These are phyloP conservation scores for Claviceps humidiphila DNA, from an alignment of 2,329 filamentous ascomycete species.

Conservation along the genomic window DNA sequence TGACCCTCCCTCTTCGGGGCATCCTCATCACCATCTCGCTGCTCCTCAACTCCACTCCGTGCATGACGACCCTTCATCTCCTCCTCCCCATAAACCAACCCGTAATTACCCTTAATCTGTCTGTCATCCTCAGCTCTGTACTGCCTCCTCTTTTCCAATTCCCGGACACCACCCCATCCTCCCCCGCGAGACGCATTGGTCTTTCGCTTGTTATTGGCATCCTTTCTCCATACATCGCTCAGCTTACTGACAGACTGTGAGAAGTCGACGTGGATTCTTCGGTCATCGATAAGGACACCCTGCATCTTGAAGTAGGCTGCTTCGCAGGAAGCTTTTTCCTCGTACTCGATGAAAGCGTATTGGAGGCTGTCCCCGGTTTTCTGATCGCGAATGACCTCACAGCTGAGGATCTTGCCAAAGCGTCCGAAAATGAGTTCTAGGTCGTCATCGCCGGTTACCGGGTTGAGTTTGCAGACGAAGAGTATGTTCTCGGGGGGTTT, in stretches of 20 bases:
- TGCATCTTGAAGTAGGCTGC: conserved; percentile 99
- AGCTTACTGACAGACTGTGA: conserved; percentile 86
- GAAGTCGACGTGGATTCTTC: conserved; percentile 96
- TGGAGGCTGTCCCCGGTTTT: conserved; percentile 91
- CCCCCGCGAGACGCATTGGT: conserved; percentile 49
- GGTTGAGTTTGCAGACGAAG: conserved; percentile 97
- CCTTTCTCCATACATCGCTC: conserved; percentile 77
- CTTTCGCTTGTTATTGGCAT: conserved; percentile 68
- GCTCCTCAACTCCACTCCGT: conserved; percentile 20
- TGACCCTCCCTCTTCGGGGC: conserved; percentile 2
- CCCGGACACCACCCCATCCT: conserved; percentile 82
- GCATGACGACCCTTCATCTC: conserved; percentile 44
- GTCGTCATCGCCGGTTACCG: conserved; percentile 88
- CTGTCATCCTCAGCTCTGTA: conserved; percentile 58
- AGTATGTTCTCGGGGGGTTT: conserved; percentile 94
- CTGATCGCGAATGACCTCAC: conserved; percentile 89
- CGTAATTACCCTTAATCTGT: conserved; percentile 41
- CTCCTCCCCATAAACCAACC: conserved; percentile 70
- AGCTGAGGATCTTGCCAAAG: conserved; percentile 88
- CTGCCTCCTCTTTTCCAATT: conserved; percentile 80
- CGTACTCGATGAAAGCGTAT: conserved; percentile 96
- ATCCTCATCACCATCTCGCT: conserved; percentile 9
- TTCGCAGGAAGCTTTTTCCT: conserved; percentile 85
- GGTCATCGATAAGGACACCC: conserved; percentile 88
- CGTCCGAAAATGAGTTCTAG: conserved; percentile 92